These are phyloP conservation scores for Kodamaea nitidulidarum DNA, from an alignment of 805 yeast species.

Conservation along the genomic window DNA sequence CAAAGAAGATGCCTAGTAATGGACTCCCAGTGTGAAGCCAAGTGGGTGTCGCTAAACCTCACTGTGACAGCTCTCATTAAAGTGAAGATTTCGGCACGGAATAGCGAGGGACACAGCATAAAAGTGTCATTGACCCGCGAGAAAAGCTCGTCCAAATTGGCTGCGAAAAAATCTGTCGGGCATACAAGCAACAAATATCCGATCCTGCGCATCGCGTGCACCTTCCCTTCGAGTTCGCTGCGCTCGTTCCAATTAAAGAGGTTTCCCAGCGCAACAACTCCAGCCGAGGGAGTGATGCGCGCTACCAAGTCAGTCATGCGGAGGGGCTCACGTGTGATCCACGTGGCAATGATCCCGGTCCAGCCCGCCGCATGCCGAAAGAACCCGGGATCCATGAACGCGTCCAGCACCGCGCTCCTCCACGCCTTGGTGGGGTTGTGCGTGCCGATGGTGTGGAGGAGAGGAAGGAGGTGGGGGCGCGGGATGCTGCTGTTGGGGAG, in stretches of 20 bases:
- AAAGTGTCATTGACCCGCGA: slow-evolving; percentile 32
- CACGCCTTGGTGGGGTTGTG: slow-evolving; percentile 47
- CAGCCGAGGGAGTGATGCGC: slow-evolving; percentile 29
- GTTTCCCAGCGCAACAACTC: slow-evolving; percentile 53
- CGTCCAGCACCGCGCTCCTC: slow-evolving; percentile 61
- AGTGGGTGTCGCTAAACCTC: slow-evolving; percentile 58
- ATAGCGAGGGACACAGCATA: slow-evolving; percentile 28
- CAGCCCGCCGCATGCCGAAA: slow-evolving; percentile 43
- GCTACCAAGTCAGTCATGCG: slow-evolving; percentile 47
- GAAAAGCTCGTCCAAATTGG: slow-evolving; percentile 45
- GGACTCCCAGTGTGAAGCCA: slow-evolving; percentile 66
- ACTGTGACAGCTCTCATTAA: slow-evolving; percentile 64
- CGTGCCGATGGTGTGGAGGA: slow-evolving; percentile 40
- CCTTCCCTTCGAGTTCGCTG: slow-evolving; percentile 54
- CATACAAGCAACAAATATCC: slow-evolving; percentile 60
- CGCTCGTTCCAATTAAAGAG: slow-evolving; percentile 69
- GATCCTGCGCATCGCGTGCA: slow-evolving; percentile 55
- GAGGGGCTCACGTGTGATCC: slow-evolving; percentile 66
- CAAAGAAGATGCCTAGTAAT: slow-evolving; percentile 59
- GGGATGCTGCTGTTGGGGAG: slow-evolving; percentile 50
- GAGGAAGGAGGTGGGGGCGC: slow-evolving; percentile 23
- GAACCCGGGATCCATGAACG: slow-evolving; percentile 57
- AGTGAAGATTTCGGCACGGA: slow-evolving; percentile 44
- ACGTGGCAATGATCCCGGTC: slow-evolving; percentile 52
- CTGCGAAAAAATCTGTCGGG: slow-evolving; percentile 54